Percentiles rank a stretch among this genome's conserved stretches.
Conservation (phyloP, 164 flowering plant genomes). For the Euptelea pleiosperma region DNA sequence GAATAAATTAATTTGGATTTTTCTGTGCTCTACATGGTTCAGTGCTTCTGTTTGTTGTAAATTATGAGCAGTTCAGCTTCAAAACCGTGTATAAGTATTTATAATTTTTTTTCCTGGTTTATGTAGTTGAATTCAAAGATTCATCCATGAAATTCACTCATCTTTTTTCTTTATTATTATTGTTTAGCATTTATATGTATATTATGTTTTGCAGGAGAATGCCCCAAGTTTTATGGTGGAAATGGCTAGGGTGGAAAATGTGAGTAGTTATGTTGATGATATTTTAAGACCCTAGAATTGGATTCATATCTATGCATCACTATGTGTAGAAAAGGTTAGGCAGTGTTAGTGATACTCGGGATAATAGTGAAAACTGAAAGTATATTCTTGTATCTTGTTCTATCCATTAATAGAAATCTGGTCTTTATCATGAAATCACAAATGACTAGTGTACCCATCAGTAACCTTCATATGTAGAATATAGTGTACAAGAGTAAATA, state of each 20-base stretch:
- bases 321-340: no score
- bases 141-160: neutral
- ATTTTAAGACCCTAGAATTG: neutral
- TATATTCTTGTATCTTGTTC: no score
- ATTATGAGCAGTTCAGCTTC: neutral
- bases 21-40: neutral
- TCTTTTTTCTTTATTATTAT: neutral
- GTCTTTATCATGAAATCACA: no score
- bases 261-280: slow-evolving; percentile 32
- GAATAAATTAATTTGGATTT: neutral
- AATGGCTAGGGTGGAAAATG: slow-evolving; percentile 70
- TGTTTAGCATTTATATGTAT: neutral
- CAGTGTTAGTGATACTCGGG: no score
- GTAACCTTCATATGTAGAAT: no score
- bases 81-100: neutral
- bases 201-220: slow-evolving; percentile 50
- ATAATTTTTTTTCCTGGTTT: neutral
- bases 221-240: slow-evolving; percentile 77
- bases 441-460: no score
- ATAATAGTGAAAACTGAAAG: no score
- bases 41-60: slow-evolving; percentile 1
- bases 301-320: no score
- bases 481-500: no score
- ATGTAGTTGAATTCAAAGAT: neutral
- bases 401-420: no score